Evolutionary conservation across 257 asterid species (phyloP).

Genomic region (Asclepias syriaca): DNA sequence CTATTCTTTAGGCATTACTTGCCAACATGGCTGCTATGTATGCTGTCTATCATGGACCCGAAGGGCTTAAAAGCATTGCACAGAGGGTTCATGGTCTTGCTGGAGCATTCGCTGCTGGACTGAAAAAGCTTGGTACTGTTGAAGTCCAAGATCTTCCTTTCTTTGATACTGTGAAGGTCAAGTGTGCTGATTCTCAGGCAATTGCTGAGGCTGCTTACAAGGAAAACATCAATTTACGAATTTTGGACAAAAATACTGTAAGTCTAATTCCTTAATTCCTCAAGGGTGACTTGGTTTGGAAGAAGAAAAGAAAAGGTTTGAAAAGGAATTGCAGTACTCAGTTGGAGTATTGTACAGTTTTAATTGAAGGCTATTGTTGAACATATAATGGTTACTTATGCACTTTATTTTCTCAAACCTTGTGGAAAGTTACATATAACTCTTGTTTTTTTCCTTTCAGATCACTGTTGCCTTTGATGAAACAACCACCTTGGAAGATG

Average conservation of each 20-base stretch:
- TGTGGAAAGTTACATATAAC: conserved; percentile 11
- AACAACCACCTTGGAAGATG: conserved; percentile 89
- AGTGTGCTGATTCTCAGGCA: conserved; percentile 63
- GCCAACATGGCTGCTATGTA: conserved; percentile 99
- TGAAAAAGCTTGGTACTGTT: conserved; percentile 79
- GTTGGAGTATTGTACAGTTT: background rate
- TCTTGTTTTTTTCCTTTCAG: conserved; percentile 31
- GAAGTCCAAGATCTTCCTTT: conserved; percentile 89
- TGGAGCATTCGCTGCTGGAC: conserved; percentile 68
- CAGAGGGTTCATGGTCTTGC: conserved; percentile 97
- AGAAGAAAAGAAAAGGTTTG: background rate
- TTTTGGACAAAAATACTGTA: conserved; percentile 74
- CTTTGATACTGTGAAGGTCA: conserved; percentile 92
- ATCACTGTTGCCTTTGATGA: conserved; percentile 88
- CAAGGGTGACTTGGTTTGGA: background rate
- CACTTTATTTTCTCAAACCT: no score
- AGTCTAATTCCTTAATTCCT: conserved; percentile 24
- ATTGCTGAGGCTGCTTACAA: conserved; percentile 77
- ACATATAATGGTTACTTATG: background rate
- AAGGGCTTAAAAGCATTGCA: conserved; percentile 86
- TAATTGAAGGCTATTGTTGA: background rate
- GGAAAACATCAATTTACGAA: conserved; percentile 64
- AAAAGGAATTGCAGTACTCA: no score
- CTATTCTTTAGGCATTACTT: conserved; percentile 71
- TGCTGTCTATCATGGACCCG: conserved; percentile 99